phyloP scores from a whole-genome alignment of 768 basidiomycete genomes.

The Gloeophyllum trabeum region DNA sequence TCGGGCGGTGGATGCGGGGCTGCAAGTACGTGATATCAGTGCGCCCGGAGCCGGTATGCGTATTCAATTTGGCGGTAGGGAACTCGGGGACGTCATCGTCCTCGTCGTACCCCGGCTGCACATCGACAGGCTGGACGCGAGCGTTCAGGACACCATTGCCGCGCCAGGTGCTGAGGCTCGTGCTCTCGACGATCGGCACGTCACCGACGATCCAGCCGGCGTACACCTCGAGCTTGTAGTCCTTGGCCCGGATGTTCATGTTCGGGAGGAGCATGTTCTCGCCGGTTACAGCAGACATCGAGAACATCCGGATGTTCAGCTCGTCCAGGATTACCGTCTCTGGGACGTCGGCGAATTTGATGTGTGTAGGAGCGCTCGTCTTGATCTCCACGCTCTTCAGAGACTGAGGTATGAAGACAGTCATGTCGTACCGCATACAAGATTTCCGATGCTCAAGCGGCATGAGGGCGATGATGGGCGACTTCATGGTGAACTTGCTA shows the following conservation, averaged over 20 bases:
- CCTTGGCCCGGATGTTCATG: constrained; percentile 26
- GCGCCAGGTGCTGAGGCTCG: constrained; percentile 34
- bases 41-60: constrained; percentile 42
- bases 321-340: constrained; percentile 26
- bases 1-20: constrained; percentile 30
- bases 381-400: constrained; percentile 36
- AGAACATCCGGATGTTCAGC: constrained; percentile 33
- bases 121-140: constrained; percentile 28
- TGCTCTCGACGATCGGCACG: constrained; percentile 29
- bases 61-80: constrained; percentile 25
- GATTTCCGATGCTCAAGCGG: constrained; percentile 5
- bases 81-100: constrained; percentile 10
- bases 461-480: constrained; percentile 17
- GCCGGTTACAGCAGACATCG: constrained; percentile 22
- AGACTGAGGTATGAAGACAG: constrained; percentile 34
- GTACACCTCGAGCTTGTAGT: constrained; percentile 31
- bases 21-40: constrained; percentile 36
- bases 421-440: constrained; percentile 48
- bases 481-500: constrained; percentile 28
- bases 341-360: constrained; percentile 35
- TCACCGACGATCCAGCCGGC: constrained; percentile 55
- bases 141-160: constrained; percentile 39
- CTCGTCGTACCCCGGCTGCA: constrained; percentile 11
- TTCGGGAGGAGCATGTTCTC: constrained; percentile 37
- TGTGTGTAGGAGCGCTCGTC: constrained; percentile 31